A percentile compares a stretch with the other conserved stretches of the same genome.
phyloP scores from a whole-genome alignment of 257 asterid genomes.

The Cynanchum wilfordii region DNA sequence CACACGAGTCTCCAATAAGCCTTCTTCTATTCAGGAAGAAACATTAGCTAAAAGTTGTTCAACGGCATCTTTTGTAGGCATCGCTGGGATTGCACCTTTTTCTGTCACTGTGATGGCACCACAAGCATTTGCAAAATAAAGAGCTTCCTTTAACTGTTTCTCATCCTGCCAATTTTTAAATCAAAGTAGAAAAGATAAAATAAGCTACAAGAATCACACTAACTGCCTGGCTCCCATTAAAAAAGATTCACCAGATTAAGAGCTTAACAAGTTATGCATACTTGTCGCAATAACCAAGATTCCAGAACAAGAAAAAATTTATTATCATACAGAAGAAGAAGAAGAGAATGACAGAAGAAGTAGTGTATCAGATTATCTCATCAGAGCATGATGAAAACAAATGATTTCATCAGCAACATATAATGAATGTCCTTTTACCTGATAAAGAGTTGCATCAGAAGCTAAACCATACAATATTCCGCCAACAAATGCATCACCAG shows the following conservation, averaged over 20 bases:
- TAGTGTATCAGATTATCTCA: neutral
- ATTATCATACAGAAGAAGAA: neutral
- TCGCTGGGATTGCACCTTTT: slow-evolving; percentile 84
- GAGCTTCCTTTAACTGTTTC: slow-evolving; percentile 52
- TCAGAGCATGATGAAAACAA: neutral
- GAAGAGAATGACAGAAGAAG: neutral
- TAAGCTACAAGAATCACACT: neutral
- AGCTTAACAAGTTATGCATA: neutral
- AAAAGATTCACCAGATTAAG: neutral
- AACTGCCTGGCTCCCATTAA: neutral
- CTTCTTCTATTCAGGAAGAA: slow-evolving; percentile 22
- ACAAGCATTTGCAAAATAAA: slow-evolving; percentile 73
- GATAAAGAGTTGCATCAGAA: slow-evolving; percentile 41
- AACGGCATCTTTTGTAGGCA: slow-evolving; percentile 67
- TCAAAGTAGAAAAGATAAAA: neutral
- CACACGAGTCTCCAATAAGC: neutral
- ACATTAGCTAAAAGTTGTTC: slow-evolving; percentile 32
- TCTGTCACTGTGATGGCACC: slow-evolving; percentile 89
- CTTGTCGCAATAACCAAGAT: neutral
- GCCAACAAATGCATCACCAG: slow-evolving; percentile 92
- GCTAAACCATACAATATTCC: slow-evolving; percentile 64
- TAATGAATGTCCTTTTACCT: slow-evolving; percentile 44
- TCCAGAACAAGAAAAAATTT: neutral
- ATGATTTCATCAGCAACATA: neutral
- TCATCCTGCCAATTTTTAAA: slow-evolving; percentile 50